Percentiles rank a stretch among this genome's conserved stretches.
phyloP scores from a whole-genome alignment of 352 stramenopile genomes.

The Peronospora destructor region DNA sequence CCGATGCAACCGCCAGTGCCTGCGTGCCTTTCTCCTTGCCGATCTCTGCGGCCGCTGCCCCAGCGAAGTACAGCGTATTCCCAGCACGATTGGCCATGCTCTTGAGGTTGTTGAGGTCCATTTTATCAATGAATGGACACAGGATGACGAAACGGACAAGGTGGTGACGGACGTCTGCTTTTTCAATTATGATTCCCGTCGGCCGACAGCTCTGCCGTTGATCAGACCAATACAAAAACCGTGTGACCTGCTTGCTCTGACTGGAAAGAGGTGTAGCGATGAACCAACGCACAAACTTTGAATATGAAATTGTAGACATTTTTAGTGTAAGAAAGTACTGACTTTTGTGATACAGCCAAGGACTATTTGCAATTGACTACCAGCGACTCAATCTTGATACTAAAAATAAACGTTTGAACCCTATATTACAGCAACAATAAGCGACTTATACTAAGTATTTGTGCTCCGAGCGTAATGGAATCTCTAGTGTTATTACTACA shows the following conservation, averaged over 20 bases:
- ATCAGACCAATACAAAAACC: slow-evolving; percentile 7
- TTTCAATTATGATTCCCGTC: slow-evolving; percentile 23
- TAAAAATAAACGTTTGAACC: too few species aligned
- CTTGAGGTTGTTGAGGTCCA: slow-evolving; percentile 63
- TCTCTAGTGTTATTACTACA: slow-evolving; percentile 49
- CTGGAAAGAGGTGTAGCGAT: neutral
- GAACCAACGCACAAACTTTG: too few species aligned
- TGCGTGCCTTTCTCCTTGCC: slow-evolving; percentile 54
- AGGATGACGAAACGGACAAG: neutral
- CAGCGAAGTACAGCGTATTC: slow-evolving; percentile 65
- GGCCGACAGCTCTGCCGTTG: too few species aligned
- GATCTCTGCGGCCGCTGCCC: slow-evolving; percentile 40
- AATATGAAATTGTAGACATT: too few species aligned
- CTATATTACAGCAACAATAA: too few species aligned
- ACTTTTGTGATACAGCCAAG: too few species aligned
- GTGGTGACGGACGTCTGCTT: slow-evolving; percentile 10
- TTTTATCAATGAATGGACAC: neutral
- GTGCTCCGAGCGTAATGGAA: slow-evolving; percentile 25
- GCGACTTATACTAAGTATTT: too few species aligned
- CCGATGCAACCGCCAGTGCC: slow-evolving; percentile 41
- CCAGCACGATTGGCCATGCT: slow-evolving; percentile 65
- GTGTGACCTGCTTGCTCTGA: slow-evolving; percentile 2
- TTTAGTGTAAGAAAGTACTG: too few species aligned
- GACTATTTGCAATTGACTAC: too few species aligned
- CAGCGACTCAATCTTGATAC: too few species aligned